Percentiles rank a stretch among this genome's conserved stretches.
Conservation (phyloP, 2,329 filamentous ascomycete genomes). For the Talaromyces marneffei region DNA sequence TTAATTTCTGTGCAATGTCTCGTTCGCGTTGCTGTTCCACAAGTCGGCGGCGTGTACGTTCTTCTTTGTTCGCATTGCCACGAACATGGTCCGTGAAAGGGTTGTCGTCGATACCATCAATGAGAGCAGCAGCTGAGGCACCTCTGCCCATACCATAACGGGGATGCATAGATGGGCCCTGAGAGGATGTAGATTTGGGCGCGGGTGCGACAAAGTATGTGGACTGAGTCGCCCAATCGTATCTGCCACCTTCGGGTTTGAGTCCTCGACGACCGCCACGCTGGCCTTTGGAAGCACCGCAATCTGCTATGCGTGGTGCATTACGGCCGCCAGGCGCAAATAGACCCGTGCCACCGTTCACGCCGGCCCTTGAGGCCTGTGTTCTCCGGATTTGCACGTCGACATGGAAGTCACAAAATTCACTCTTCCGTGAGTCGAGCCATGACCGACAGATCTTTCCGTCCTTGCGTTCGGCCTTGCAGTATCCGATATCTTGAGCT, state of each 20-base stretch:
- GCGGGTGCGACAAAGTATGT: constrained; percentile 41
- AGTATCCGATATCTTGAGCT: constrained; percentile 80
- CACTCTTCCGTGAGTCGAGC: constrained; percentile 82
- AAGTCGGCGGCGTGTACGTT: constrained; percentile 39
- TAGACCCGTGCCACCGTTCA: constrained; percentile 63
- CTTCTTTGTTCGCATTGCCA: constrained; percentile 37
- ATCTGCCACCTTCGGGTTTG: constrained; percentile 34
- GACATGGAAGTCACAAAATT: constrained; percentile 90
- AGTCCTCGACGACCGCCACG: constrained; percentile 23
- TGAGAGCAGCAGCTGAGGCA: constrained; percentile 35
- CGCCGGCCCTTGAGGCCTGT: constrained; percentile 64
- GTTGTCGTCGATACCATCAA: constrained; percentile 37
- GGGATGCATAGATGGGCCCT: not conserved
- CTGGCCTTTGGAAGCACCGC: constrained; percentile 20
- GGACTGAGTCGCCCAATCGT: constrained; percentile 38
- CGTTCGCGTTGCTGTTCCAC: constrained; percentile 40
- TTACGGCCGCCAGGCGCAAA: constrained; percentile 36
- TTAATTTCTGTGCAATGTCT: constrained; percentile 40
- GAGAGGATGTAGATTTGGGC: constrained; percentile 18
- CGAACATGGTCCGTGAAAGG: constrained; percentile 39
- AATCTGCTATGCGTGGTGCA: constrained; percentile 40
- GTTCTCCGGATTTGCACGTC: constrained; percentile 72
- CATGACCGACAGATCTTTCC: constrained; percentile 73
- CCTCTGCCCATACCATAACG: constrained; percentile 15
- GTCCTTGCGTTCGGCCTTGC: constrained; percentile 77